Conservation (phyloP, 208 protist species). For the Angomonas desouzai region DNA sequence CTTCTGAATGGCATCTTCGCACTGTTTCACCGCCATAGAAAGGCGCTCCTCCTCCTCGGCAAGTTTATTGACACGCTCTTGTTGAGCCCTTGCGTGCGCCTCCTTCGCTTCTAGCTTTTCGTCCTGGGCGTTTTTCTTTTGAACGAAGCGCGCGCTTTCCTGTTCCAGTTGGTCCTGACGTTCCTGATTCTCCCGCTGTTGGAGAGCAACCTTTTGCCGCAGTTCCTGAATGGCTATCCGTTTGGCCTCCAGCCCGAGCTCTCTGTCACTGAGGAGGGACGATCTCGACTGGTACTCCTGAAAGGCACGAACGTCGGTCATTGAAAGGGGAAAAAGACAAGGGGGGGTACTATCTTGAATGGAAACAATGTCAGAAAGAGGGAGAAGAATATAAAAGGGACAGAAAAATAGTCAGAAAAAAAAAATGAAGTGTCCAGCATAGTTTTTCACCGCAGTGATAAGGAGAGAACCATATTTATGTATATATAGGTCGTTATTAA, state of each 20-base stretch:
- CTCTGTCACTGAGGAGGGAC: constrained; percentile 56
- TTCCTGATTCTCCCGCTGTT: constrained; percentile 37
- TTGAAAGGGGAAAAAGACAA: constrained; percentile 5
- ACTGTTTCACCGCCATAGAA: constrained; percentile 22
- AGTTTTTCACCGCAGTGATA: too few relatives aligned
- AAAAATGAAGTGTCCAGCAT: not conserved
- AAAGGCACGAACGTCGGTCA: constrained; percentile 53
- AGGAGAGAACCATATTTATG: too few relatives aligned
- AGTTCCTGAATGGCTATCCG: constrained; percentile 57
- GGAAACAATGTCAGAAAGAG: not conserved
- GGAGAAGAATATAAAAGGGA: constrained; percentile 2
- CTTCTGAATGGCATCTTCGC: constrained; percentile 31
- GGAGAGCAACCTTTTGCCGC: constrained; percentile 38
- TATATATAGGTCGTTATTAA: too few relatives aligned
- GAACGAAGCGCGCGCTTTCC: constrained; percentile 37
- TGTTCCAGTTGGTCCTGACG: constrained; percentile 53
- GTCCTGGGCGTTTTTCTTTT: constrained; percentile 58
- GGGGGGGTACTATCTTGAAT: too few relatives aligned
- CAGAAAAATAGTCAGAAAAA: not conserved
- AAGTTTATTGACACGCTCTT: constrained; percentile 40
- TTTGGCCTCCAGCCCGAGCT: constrained; percentile 58
- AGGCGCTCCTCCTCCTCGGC: constrained; percentile 65
- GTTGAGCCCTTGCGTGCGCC: constrained; percentile 36
- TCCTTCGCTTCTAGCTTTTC: constrained; percentile 71
- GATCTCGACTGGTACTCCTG: constrained; percentile 64